Evolutionary conservation across 1,139 yeast species (phyloP).

Genomic region (Blastobotrys apis): DNA sequence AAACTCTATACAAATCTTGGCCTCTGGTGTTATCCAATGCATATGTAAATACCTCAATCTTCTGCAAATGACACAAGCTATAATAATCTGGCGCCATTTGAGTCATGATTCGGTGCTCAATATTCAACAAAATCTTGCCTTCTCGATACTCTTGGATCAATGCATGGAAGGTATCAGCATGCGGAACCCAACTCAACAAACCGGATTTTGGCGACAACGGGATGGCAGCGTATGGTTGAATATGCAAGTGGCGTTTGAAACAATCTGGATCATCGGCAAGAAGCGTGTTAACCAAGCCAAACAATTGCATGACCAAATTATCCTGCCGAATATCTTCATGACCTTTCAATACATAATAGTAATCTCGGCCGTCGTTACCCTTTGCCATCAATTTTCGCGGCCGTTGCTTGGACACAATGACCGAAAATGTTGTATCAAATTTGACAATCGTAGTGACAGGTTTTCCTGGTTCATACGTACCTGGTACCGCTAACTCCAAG

Average conservation of each 20-base stretch:
- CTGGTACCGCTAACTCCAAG: slow-evolving; percentile 88
- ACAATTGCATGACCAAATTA: slow-evolving; percentile 94
- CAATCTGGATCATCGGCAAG: slow-evolving; percentile 90
- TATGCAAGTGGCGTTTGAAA: slow-evolving; percentile 90
- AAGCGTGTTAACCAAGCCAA: slow-evolving; percentile 89
- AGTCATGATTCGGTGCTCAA: slow-evolving; percentile 91
- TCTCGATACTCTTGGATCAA: slow-evolving; percentile 90
- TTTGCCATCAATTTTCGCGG: slow-evolving; percentile 77
- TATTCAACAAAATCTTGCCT: slow-evolving; percentile 80
- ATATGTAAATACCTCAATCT: slow-evolving; percentile 93
- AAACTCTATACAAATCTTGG: slow-evolving; percentile 88
- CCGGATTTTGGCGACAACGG: slow-evolving; percentile 97
- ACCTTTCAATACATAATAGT: slow-evolving; percentile 79
- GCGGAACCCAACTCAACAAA: slow-evolving; percentile 93
- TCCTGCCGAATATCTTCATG: slow-evolving; percentile 99
- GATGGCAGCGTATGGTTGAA: slow-evolving; percentile 86
- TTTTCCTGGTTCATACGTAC: slow-evolving; percentile 83
- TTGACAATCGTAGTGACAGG: slow-evolving; percentile 66
- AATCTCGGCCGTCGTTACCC: slow-evolving; percentile 91
- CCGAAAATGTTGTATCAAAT: slow-evolving; percentile 79
- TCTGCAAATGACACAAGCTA: slow-evolving; percentile 77
- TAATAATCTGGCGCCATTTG: slow-evolving; percentile 99
- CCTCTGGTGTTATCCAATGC: slow-evolving; percentile 95
- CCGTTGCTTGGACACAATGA: slow-evolving; percentile 93
- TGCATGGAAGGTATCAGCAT: slow-evolving; percentile 94